Conservation (phyloP, 495 filamentous ascomycete genomes). For the Sphaerosporella brunnea region DNA sequence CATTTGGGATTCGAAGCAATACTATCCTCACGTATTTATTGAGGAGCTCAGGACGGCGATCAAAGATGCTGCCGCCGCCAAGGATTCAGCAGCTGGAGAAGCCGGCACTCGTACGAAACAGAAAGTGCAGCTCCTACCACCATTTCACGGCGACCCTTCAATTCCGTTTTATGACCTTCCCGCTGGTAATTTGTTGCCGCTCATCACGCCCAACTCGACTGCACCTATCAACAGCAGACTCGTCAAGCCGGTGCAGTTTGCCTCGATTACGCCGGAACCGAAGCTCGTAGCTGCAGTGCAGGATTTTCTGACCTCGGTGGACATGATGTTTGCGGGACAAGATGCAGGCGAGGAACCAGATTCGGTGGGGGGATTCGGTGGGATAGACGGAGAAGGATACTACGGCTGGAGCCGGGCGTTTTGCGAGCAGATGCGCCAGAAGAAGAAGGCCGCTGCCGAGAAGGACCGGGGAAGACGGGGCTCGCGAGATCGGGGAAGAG, state of each 20-base stretch:
- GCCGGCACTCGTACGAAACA: conserved; percentile 8
- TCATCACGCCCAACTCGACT: conserved; percentile 58
- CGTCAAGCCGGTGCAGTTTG: conserved; percentile 57
- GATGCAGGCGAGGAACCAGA: conserved; percentile 41
- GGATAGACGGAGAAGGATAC: conserved; percentile 47
- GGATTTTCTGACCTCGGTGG: conserved; percentile 46
- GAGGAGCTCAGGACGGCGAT: conserved; percentile 42
- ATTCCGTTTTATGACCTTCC: conserved; percentile 72
- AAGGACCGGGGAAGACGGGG: conserved; percentile 9
- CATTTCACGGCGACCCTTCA: conserved; percentile 51
- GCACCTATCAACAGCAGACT: conserved; percentile 51
- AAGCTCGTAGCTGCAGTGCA: conserved; percentile 48
- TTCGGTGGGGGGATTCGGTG: conserved; percentile 47
- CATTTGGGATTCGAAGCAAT: conserved; percentile 54
- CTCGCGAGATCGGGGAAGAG: too few relatives aligned
- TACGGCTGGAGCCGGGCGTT: conserved; percentile 75
- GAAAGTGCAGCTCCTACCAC: conserved; percentile 18
- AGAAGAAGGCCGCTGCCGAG: conserved; percentile 28
- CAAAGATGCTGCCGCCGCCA: conserved; percentile 29
- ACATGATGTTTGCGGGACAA: conserved; percentile 39
- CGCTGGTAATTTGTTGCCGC: conserved; percentile 62
- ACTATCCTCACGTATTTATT: conserved; percentile 44
- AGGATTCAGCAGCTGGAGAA: conserved; percentile 1
- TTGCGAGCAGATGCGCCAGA: conserved; percentile 62
- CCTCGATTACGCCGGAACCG: conserved; percentile 52